phyloP scores from a whole-genome alignment of 1,139 yeast genomes.

The Scheffersomyces segobiensis region DNA sequence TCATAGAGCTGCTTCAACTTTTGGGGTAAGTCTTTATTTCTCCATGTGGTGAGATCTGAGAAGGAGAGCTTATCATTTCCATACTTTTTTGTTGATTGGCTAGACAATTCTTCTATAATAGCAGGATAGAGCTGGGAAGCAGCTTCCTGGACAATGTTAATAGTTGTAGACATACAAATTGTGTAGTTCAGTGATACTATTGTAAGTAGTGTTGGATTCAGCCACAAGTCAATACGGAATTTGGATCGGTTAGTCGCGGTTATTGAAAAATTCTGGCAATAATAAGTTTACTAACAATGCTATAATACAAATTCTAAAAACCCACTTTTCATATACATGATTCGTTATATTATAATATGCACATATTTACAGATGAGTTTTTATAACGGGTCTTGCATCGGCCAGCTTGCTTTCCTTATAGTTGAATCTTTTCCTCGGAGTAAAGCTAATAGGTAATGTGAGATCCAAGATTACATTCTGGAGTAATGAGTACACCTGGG shows the following conservation, averaged over 20 bases:
- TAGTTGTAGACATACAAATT: not conserved
- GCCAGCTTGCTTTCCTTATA: constrained; percentile 9
- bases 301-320: not conserved
- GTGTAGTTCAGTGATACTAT: not conserved
- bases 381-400: constrained; percentile 2
- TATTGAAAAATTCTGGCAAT: not conserved
- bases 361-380: not conserved
- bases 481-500: constrained; percentile 70
- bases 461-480: constrained; percentile 77
- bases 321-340: not conserved
- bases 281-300: not conserved
- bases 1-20: constrained; percentile 19
- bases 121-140: constrained; percentile 11
- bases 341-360: not conserved
- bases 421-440: constrained; percentile 40
- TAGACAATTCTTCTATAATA: constrained; percentile 18
- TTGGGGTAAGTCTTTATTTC: constrained; percentile 26
- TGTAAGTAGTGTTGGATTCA: not conserved
- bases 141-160: constrained; percentile 2
- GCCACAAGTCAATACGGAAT: too few species aligned
- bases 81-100: constrained; percentile 15
- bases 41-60: constrained; percentile 39
- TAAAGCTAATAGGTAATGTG: constrained; percentile 57
- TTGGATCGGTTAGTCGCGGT: not conserved
- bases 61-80: constrained; percentile 24